A percentile compares a stretch with the other conserved stretches of the same genome.
Evolutionary conservation across 495 filamentous ascomycete species (phyloP).

Genomic region (Tuber melanosporum): DNA sequence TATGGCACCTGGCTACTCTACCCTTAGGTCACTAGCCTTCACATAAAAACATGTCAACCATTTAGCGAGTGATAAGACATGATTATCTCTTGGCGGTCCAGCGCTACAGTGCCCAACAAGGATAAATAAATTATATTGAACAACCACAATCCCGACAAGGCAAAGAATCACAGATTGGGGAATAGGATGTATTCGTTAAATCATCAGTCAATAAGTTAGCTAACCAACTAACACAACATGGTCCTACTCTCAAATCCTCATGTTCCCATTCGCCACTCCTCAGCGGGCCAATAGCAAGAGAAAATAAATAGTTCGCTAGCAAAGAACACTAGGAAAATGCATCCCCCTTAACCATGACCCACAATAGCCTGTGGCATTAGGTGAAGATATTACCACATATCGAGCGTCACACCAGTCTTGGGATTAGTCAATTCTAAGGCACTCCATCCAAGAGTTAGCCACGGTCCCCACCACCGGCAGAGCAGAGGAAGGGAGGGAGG

Average conservation of each 20-base stretch:
- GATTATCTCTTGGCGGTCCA: neutral
- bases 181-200: neutral
- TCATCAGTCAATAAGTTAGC: neutral
- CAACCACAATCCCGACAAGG: neutral
- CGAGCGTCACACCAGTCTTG: conserved; percentile 23
- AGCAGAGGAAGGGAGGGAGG: neutral
- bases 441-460: conserved; percentile 3
- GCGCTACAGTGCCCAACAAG: neutral
- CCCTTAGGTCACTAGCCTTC: neutral
- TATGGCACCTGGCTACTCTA: neutral
- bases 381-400: conserved; percentile 14
- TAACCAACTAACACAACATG: neutral
- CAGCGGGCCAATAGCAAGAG: neutral
- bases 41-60: neutral
- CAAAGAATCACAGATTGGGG: neutral
- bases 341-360: neutral
- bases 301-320: neutral
- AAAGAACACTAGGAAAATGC: neutral
- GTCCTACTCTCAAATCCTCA: neutral
- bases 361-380: neutral
- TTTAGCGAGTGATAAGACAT: neutral
- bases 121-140: too few species aligned
- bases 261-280: neutral
- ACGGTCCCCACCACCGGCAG: neutral
- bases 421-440: conserved; percentile 17